Percentiles rank a stretch among this genome's conserved stretches.
phyloP scores from a whole-genome alignment of 129 eudicot species.

The Escallonia herrerae region DNA sequence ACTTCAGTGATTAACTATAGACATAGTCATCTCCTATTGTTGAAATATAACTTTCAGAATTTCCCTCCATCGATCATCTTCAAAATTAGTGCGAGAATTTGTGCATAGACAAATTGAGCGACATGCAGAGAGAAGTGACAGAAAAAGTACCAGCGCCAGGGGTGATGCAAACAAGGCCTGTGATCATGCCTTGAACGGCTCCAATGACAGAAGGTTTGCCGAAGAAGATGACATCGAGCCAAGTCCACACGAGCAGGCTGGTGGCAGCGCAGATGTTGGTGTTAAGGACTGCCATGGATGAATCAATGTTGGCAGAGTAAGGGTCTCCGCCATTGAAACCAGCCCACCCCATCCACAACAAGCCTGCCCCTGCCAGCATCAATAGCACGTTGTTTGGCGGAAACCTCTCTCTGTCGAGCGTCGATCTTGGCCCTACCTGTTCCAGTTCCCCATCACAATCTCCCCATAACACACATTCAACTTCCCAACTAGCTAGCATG shows the following conservation, averaged over 20 bases:
- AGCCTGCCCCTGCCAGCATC: conserved; percentile 67
- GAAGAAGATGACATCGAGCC: conserved; percentile 66
- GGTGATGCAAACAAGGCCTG: conserved; percentile 76
- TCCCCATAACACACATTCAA: too few species aligned
- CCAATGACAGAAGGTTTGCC: conserved; percentile 75
- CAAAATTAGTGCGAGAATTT: too few species aligned
- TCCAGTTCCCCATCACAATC: too few species aligned
- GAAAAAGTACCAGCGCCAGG: conserved; percentile 50
- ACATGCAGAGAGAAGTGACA: not conserved
- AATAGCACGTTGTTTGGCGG: conserved; percentile 63
- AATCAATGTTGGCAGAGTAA: conserved; percentile 60
- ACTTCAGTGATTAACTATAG: too few species aligned
- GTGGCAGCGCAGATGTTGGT: conserved; percentile 78
- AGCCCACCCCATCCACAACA: conserved; percentile 82
- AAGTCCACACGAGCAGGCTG: conserved; percentile 73
- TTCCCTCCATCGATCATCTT: not conserved
- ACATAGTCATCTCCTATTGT: too few species aligned
- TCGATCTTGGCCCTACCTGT: conserved; percentile 66
- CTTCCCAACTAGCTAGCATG: too few species aligned
- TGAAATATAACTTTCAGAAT: not conserved
- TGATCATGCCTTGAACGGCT: conserved; percentile 79
- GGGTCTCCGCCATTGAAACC: conserved; percentile 84
- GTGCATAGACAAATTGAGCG: too few species aligned
- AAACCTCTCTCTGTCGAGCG: conserved; percentile 47
- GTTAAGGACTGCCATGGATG: conserved; percentile 72